phyloP scores from a whole-genome alignment of 352 stramenopile genomes.

The Globisporangium ultimum region DNA sequence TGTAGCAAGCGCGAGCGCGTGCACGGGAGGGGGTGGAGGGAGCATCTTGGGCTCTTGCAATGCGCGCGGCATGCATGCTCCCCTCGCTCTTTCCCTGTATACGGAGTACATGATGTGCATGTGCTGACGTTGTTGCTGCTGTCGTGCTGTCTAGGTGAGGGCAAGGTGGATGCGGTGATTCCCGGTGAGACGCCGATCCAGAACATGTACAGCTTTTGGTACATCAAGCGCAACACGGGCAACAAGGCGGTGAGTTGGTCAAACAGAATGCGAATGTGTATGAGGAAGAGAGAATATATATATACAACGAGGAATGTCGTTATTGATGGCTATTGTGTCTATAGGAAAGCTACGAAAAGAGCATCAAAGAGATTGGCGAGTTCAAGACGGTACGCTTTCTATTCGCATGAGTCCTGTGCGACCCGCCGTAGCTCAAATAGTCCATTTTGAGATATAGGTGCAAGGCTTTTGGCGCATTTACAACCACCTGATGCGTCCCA shows the following conservation, averaged over 20 bases:
- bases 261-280: too few relatives aligned
- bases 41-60: too few relatives aligned
- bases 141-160: constrained; percentile 20
- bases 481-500: constrained; percentile 90
- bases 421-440: too few relatives aligned
- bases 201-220: constrained; percentile 89
- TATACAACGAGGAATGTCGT: too few relatives aligned
- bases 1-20: neutral
- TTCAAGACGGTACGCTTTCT: constrained; percentile 81
- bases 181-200: constrained; percentile 69
- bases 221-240: constrained; percentile 85
- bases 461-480: constrained; percentile 94
- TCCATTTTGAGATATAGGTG: constrained; percentile 30
- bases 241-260: constrained; percentile 62
- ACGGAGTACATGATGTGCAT: too few relatives aligned
- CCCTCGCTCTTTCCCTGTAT: neutral
- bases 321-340: neutral
- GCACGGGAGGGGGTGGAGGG: too few relatives aligned
- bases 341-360: constrained; percentile 92
- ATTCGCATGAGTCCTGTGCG: too few relatives aligned
- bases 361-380: constrained; percentile 90
- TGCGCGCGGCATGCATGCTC: neutral
- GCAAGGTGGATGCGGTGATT: constrained; percentile 21
- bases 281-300: too few relatives aligned
- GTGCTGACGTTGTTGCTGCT: too few relatives aligned